These are phyloP conservation scores for Lachnellula suecica DNA, from an alignment of 2,329 filamentous ascomycete species.

Conservation along the genomic window DNA sequence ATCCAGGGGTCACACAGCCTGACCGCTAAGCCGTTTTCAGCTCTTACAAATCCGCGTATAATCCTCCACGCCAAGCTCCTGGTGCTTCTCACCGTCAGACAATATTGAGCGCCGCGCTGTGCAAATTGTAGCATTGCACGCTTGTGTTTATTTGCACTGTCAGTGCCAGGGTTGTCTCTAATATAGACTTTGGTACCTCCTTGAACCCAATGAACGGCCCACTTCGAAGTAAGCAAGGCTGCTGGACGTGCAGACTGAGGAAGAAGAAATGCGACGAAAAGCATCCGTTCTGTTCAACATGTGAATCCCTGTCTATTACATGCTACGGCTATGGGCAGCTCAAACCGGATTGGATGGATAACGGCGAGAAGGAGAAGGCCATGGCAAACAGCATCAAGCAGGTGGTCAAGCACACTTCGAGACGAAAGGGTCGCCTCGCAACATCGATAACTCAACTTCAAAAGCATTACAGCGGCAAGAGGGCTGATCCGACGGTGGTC, in stretches of 20 bases:
- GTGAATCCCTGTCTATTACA: slow-evolving; percentile 57
- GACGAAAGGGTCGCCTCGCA: slow-evolving; percentile 36
- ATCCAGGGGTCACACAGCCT: too few relatives aligned
- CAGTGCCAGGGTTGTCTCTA: too few relatives aligned
- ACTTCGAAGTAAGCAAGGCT: slow-evolving; percentile 41
- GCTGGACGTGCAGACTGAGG: slow-evolving; percentile 64
- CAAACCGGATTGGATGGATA: slow-evolving; percentile 28
- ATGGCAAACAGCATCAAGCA: slow-evolving; percentile 54
- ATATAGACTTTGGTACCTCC: too few relatives aligned
- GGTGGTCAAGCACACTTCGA: slow-evolving; percentile 48
- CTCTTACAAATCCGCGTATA: too few relatives aligned
- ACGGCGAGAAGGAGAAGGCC: slow-evolving; percentile 34
- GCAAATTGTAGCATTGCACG: too few relatives aligned
- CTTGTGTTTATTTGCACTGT: too few relatives aligned
- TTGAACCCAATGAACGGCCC: slow-evolving; percentile 17
- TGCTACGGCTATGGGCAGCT: slow-evolving; percentile 53
- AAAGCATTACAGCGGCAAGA: not conserved
- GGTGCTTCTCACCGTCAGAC: too few relatives aligned
- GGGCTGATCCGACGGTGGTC: not conserved
- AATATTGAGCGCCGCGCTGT: too few relatives aligned
- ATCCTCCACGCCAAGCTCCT: too few relatives aligned
- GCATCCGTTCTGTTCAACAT: slow-evolving; percentile 58
- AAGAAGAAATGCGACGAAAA: slow-evolving; percentile 68
- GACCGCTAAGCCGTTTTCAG: too few relatives aligned
- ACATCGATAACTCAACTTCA: slow-evolving; percentile 1